Evolutionary conservation across 73 alveolate species (phyloP).

Genomic region (Tetrahymena borealis): DNA sequence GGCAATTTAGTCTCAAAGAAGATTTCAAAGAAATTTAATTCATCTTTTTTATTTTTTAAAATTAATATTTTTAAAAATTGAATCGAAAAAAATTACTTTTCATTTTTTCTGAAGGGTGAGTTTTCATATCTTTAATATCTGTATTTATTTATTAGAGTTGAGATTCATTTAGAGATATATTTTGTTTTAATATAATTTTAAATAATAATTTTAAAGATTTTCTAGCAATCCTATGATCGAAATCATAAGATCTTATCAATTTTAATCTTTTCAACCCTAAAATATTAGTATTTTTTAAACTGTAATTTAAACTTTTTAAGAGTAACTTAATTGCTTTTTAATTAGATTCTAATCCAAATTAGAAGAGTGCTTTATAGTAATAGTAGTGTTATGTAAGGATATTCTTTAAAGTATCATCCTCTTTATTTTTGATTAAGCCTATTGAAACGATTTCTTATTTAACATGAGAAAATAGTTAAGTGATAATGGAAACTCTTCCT

Average conservation of each 20-base stretch:
- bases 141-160: background rate
- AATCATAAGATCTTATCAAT: background rate
- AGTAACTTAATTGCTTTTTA: background rate
- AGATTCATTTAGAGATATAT: background rate
- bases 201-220: background rate
- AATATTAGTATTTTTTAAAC: background rate
- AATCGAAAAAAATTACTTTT: too few species aligned
- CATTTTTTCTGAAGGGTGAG: too few species aligned
- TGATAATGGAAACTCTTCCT: background rate
- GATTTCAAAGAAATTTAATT: background rate
- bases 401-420: background rate
- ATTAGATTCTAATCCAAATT: background rate
- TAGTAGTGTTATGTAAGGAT: background rate
- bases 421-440: background rate
- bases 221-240: background rate
- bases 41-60: background rate
- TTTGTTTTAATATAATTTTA: background rate
- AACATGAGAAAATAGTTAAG: background rate
- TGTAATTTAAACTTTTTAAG: background rate
- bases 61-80: too few species aligned
- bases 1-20: background rate
- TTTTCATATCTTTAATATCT: too few species aligned
- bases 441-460: background rate
- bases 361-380: background rate
- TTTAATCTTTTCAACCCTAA: background rate